These are phyloP conservation scores for Kodamaea arcana DNA, from an alignment of 1,139 yeast genomes.

Conservation along the genomic window DNA sequence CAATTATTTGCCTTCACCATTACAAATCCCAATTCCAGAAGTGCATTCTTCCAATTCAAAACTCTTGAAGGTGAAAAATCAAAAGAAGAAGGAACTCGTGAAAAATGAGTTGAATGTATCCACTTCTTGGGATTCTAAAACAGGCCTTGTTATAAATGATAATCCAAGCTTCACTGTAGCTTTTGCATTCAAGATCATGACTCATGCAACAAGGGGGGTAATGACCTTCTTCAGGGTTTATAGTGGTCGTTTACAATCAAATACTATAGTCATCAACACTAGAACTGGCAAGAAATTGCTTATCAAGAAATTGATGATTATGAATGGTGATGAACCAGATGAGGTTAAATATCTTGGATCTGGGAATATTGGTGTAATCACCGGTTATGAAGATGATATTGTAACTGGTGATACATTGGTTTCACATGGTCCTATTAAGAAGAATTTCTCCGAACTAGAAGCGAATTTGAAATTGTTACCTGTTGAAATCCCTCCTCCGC, in stretches of 20 bases:
- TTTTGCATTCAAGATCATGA: constrained; percentile 84
- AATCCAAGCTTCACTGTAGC: constrained; percentile 66
- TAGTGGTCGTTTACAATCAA: constrained; percentile 67
- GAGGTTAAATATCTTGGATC: constrained; percentile 59
- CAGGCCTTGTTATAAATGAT: constrained; percentile 52
- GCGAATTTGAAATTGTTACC: constrained; percentile 60
- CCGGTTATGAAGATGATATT: constrained; percentile 66
- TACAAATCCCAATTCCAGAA: constrained; percentile 58
- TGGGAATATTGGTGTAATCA: constrained; percentile 90
- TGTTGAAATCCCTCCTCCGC: constrained; percentile 86
- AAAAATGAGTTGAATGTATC: constrained; percentile 23
- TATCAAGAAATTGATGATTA: constrained; percentile 64
- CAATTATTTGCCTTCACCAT: constrained; percentile 77
- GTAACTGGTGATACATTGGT: constrained; percentile 89
- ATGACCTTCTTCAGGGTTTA: constrained; percentile 87
- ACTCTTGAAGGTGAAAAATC: constrained; percentile 9
- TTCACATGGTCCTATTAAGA: constrained; percentile 43
- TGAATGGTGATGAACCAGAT: constrained; percentile 87
- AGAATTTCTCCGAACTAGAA: constrained; percentile 50
- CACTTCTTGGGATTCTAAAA: constrained; percentile 31
- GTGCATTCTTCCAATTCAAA: constrained; percentile 28
- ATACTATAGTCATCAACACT: constrained; percentile 62
- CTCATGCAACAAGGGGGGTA: constrained; percentile 78
- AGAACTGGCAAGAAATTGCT: constrained; percentile 64
- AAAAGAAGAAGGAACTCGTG: constrained; percentile 13